phyloP scores from a whole-genome alignment of 768 basidiomycete genomes.

The Crepidotus variabilis region DNA sequence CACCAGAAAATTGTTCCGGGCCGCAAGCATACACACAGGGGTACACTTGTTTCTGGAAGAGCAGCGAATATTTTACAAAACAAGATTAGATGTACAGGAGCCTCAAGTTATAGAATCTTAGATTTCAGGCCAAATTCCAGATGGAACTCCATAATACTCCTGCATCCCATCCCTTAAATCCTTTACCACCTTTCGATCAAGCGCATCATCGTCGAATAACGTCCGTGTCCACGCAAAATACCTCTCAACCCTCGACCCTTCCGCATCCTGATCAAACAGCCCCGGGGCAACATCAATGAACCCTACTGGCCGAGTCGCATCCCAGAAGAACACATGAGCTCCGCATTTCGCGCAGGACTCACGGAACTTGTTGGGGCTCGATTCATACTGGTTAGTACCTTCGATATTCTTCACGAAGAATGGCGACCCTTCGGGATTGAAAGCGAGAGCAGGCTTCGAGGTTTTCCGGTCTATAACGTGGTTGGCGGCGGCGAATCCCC shows the following conservation, averaged over 20 bases:
- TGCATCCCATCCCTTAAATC: neutral
- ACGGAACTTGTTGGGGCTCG: constrained; percentile 11
- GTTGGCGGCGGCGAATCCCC: constrained; percentile 18
- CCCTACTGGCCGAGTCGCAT: neutral
- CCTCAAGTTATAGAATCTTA: neutral
- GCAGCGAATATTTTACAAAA: too few species aligned
- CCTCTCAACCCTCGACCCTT: constrained; percentile 6
- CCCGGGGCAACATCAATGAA: constrained; percentile 18
- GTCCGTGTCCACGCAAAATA: constrained; percentile 4
- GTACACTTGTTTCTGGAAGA: too few species aligned
- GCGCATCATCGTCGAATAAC: neutral
- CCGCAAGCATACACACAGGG: too few species aligned
- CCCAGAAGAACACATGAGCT: constrained; percentile 17
- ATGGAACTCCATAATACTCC: neutral
- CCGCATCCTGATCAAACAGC: constrained; percentile 14
- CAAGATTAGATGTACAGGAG: neutral
- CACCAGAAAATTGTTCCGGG: too few species aligned
- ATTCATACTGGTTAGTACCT: constrained; percentile 14
- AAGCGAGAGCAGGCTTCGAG: constrained; percentile 11
- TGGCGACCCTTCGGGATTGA: neutral
- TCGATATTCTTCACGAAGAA: neutral
- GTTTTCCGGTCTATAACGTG: constrained; percentile 17
- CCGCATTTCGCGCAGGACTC: constrained; percentile 18
- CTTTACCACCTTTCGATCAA: neutral
- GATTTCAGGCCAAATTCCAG: neutral